These are phyloP conservation scores for Carex littledalei DNA, from an alignment of 176 grass and related monocot species.

Conservation along the genomic window DNA sequence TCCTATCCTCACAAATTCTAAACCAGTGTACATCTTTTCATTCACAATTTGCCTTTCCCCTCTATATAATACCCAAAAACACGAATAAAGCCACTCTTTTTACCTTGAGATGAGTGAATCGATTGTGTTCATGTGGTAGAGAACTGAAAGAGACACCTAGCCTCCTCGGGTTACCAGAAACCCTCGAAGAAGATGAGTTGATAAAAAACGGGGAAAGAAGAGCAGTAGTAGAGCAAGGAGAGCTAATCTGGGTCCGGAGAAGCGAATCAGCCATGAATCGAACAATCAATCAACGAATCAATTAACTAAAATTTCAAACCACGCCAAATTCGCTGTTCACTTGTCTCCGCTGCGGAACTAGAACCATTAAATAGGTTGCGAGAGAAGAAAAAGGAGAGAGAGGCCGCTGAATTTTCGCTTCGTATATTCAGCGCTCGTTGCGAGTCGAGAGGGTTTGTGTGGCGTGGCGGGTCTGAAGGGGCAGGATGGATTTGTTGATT, in stretches of 20 bases:
- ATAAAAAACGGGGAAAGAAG: conserved; percentile 16
- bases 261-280: conserved; percentile 53
- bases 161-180: neutral
- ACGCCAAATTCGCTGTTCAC: neutral
- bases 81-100: neutral
- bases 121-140: conserved; percentile 9
- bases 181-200: neutral
- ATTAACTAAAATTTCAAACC: no score
- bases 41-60: neutral
- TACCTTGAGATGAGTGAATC: conserved; percentile 41
- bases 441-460: neutral
- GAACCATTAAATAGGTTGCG: neutral
- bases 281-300: neutral
- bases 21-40: neutral
- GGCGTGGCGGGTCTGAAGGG: neutral
- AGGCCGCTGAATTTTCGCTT: conserved; percentile 4
- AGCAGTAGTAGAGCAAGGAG: conserved; percentile 17
- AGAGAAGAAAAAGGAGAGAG: neutral
- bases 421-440: neutral
- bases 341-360: neutral
- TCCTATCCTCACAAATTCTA: neutral
- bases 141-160: neutral
- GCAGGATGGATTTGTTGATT: neutral
- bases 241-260: conserved; percentile 14
- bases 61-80: neutral